Evolutionary conservation across 371 early-diverging fungal genomes (phyloP).

Genomic region (Apophysomyces variabilis): DNA sequence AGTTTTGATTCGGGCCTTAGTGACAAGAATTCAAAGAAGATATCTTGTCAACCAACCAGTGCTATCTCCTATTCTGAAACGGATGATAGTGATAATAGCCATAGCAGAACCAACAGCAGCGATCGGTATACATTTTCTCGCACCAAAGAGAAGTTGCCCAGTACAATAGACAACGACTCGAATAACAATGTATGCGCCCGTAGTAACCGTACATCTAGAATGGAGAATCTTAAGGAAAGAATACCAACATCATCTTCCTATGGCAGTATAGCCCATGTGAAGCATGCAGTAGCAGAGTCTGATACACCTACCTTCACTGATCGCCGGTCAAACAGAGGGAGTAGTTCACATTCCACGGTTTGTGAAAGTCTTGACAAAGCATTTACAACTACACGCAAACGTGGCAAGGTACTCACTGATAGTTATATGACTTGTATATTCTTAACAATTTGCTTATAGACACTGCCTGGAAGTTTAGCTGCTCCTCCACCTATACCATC

Average conservation of each 20-base stretch:
- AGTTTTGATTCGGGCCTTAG: slow-evolving; percentile 1
- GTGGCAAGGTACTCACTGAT: slow-evolving; percentile 43
- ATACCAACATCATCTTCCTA: slow-evolving; percentile 41
- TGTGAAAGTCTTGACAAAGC: slow-evolving; percentile 4
- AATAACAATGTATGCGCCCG: slow-evolving; percentile 15
- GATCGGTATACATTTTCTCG: neutral
- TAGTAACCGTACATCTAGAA: slow-evolving; percentile 30
- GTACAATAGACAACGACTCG: neutral
- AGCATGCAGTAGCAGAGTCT: slow-evolving; percentile 30
- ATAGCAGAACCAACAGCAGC: neutral
- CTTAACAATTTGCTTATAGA: slow-evolving; percentile 25
- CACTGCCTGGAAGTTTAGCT: slow-evolving; percentile 53
- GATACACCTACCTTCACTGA: slow-evolving; percentile 20
- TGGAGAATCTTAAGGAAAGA: slow-evolving; percentile 48
- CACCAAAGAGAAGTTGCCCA: slow-evolving; percentile 19
- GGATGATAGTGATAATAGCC: neutral
- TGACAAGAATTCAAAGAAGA: neutral
- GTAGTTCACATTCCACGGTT: slow-evolving; percentile 6
- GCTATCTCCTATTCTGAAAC: neutral
- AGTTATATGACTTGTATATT: slow-evolving; percentile 1
- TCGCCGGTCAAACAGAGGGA: neutral
- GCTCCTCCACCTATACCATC: slow-evolving; percentile 50
- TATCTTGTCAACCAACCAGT: neutral
- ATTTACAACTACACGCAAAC: slow-evolving; percentile 21
- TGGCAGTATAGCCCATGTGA: slow-evolving; percentile 24